Evolutionary conservation across 257 asterid species (phyloP).

Genomic region (Ligustrum vulgare): DNA sequence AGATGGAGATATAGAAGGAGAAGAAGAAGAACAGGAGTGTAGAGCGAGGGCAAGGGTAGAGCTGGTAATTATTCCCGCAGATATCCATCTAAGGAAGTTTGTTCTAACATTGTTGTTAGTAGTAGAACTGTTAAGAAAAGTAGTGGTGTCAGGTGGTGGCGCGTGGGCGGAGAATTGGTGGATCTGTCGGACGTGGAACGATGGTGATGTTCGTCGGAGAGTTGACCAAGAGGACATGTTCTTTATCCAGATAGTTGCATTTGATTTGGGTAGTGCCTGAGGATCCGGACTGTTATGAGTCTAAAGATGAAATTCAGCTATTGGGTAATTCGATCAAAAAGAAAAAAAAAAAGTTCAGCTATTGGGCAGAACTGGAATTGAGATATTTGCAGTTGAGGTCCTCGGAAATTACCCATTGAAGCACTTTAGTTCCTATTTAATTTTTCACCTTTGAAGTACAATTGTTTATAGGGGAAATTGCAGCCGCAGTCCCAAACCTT

Average conservation of each 20-base stretch:
- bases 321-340: no score
- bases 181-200: slow-evolving; percentile 28
- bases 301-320: no score
- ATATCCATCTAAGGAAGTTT: slow-evolving; percentile 44
- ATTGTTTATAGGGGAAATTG: no score
- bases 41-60: slow-evolving; percentile 51
- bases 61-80: slow-evolving; percentile 57
- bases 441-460: neutral
- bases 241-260: slow-evolving; percentile 14
- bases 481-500: no score
- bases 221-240: slow-evolving; percentile 54
- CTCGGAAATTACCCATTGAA: neutral
- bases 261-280: neutral
- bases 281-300: neutral
- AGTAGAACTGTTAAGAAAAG: slow-evolving; percentile 2
- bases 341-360: no score
- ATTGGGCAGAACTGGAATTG: neutral
- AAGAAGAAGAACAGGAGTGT: slow-evolving; percentile 29
- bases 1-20: slow-evolving; percentile 24
- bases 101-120: slow-evolving; percentile 11
- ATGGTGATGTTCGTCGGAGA: slow-evolving; percentile 49
- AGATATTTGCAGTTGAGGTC: neutral
- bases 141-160: slow-evolving; percentile 22
- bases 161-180: slow-evolving; percentile 40
- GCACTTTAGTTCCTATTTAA: neutral